These are phyloP conservation scores for Entomortierella parvispora DNA, from an alignment of 192 early-diverging fungal genomes.

Conservation along the genomic window DNA sequence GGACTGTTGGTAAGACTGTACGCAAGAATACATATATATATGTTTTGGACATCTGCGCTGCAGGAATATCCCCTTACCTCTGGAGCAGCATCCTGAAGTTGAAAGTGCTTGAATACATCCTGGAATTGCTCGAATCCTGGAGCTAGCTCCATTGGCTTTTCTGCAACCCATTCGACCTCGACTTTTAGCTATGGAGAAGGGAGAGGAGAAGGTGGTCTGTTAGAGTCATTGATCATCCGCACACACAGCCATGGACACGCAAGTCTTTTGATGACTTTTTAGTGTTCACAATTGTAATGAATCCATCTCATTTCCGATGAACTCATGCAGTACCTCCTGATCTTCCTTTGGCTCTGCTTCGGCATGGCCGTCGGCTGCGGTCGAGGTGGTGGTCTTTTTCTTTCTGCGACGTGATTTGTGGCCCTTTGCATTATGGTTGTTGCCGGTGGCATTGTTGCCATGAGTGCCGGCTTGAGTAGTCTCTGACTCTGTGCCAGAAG, in stretches of 20 bases:
- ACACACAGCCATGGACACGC: background rate
- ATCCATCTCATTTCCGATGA: background rate
- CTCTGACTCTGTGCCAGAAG: constrained; percentile 24
- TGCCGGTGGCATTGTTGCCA: background rate
- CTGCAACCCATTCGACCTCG: constrained; percentile 44
- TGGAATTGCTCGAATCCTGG: constrained; percentile 56
- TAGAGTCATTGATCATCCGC: too few species aligned
- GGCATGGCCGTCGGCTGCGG: constrained; percentile 1
- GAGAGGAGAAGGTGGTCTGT: background rate
- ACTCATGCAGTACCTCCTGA: constrained; percentile 6
- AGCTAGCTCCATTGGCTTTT: constrained; percentile 31
- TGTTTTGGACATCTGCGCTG: background rate
- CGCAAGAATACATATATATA: background rate
- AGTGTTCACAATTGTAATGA: background rate
- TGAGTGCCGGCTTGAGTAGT: background rate
- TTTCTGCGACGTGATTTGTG: constrained; percentile 43
- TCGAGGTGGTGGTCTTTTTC: constrained; percentile 13
- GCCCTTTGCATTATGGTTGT: constrained; percentile 20
- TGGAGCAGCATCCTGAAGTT: constrained; percentile 33
- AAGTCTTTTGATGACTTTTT: too few species aligned
- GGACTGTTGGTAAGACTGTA: background rate
- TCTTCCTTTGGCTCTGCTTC: constrained; percentile 9
- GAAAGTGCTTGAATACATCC: constrained; percentile 57
- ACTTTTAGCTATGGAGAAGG: constrained; percentile 12
- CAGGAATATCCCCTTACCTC: constrained; percentile 31